Base-by-base conservation (phyloP, 805 yeast species). In the Vanderwaltozyma tropicalis region DNA sequence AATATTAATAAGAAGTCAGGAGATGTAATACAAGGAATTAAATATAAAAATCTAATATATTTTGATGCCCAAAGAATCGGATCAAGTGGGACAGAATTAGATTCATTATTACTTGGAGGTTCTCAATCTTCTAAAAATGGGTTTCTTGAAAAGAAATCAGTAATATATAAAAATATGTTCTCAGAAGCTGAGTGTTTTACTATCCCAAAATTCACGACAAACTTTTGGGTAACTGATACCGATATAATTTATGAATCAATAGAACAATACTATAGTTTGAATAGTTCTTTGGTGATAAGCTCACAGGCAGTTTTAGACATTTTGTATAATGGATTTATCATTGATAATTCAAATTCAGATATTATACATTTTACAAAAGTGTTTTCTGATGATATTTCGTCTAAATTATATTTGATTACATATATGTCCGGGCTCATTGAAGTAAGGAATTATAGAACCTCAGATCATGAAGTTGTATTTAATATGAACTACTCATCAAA, bases 71-170 rank as follows among this genome's bases (percentile, higher is more conserved):
- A 28, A 9, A 9, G 30, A 13, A 19, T 17, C 25, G 11, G 30
- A 5, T 14, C 13, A 9, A 24, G 14, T 1, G 25, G 30, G 2
- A 15, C 19, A 12, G 27, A 25, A 12, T 14, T 18, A 2, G 25
- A 19, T n/a, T 36, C 34, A n/a, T 31, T 30, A 20, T 10, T 36
- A 9, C 11, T 31, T 9, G 7, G 21, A 2, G 39, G 39, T 10
- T 17, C 31, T n/a, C 25, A 22, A 12, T 15, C 17, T 9, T 10
- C 29, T 11, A n/a, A 15, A 20, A 26, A 17, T 12, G 39, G 39
- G 3, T 36, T 36, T 36, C 7, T 36, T 14, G 39, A 36, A 19
- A 31, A 22, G 22, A n/a, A n/a, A n/a, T n/a, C n/a, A n/a, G n/a
- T n/a, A n/a, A n/a, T n/a, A n/a, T n/a, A 21, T 21, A 7, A 21